Conservation (phyloP, 2,329 filamentous ascomycete species). For the Cladophialophora exuberans region DNA sequence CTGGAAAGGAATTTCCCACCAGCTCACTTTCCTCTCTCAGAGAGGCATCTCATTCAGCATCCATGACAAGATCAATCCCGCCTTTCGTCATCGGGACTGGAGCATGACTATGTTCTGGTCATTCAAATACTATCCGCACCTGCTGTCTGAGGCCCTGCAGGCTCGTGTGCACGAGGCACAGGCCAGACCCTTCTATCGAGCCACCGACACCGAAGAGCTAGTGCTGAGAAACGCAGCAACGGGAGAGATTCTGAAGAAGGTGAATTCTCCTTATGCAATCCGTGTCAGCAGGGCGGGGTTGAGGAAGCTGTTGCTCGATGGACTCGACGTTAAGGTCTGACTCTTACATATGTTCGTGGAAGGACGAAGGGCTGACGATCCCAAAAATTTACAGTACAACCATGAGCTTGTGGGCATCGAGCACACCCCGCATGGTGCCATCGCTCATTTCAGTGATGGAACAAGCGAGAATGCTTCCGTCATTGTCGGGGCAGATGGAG, state of each 20-base stretch:
- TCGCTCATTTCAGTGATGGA: not conserved
- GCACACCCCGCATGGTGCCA: not conserved
- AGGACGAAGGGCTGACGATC: too few species aligned
- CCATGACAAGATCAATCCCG: slow-evolving; percentile 4
- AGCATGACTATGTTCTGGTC: slow-evolving; percentile 6
- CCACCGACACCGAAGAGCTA: slow-evolving; percentile 3
- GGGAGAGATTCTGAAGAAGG: slow-evolving; percentile 3
- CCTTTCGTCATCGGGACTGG: slow-evolving; percentile 2
- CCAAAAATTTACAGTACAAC: slow-evolving; percentile 5
- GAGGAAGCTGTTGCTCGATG: slow-evolving; percentile 1
- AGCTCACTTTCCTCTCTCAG: not conserved
- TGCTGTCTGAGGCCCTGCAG: not conserved
- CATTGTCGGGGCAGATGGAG: not conserved
- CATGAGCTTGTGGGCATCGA: slow-evolving; percentile 4
- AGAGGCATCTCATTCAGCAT: slow-evolving; percentile 1
- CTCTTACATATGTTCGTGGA: not conserved
- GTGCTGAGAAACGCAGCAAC: slow-evolving; percentile 3
- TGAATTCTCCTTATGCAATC: slow-evolving; percentile 1
- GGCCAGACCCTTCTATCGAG: not conserved
- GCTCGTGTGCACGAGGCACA: slow-evolving; percentile 1
- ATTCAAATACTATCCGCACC: slow-evolving; percentile 3
- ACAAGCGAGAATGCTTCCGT: not conserved
- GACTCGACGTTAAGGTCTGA: not conserved
- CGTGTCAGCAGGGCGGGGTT: slow-evolving; percentile 1
- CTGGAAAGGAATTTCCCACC: not conserved